Conservation (phyloP, 108 stramenopile species). For the Nitzschia sp. region DNA sequence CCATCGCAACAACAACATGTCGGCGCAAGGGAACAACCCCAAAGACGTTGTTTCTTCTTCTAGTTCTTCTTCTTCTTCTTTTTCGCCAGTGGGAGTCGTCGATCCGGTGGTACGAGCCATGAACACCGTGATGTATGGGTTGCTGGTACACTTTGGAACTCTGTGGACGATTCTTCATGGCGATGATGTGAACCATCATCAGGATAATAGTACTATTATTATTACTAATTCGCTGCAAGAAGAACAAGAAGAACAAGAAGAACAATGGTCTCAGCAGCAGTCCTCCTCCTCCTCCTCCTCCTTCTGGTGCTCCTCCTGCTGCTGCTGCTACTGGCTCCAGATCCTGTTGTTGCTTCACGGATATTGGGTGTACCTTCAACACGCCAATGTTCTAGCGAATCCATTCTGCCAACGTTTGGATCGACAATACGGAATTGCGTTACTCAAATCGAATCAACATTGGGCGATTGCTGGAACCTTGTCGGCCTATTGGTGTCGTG, state of each 20-base stretch:
- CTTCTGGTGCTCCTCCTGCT: not conserved
- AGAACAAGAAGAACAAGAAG: not conserved
- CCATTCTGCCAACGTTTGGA: constrained; percentile 49
- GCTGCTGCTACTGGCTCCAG: constrained; percentile 3
- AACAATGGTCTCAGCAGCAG: not conserved
- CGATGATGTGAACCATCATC: too few relatives aligned
- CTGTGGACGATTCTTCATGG: not conserved
- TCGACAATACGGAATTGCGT: constrained; percentile 51
- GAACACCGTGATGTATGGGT: constrained; percentile 46
- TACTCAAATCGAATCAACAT: constrained; percentile 43
- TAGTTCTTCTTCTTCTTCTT: not conserved
- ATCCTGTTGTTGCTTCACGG: constrained; percentile 38
- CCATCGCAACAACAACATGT: too few relatives aligned
- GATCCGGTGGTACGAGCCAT: constrained; percentile 48
- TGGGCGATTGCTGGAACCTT: constrained; percentile 55
- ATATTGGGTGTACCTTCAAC: constrained; percentile 58
- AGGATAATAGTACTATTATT: not conserved
- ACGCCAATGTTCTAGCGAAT: constrained; percentile 48
- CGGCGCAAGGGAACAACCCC: too few relatives aligned
- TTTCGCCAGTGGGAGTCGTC: constrained; percentile 28
- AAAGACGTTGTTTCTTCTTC: too few relatives aligned
- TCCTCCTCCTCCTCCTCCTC: not conserved
- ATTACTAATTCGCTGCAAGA: not conserved
- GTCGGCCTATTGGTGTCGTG: constrained; percentile 48
- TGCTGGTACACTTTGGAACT: constrained; percentile 46